phyloP scores from a whole-genome alignment of 257 asterid genomes.

The Coffea eugenioides region DNA sequence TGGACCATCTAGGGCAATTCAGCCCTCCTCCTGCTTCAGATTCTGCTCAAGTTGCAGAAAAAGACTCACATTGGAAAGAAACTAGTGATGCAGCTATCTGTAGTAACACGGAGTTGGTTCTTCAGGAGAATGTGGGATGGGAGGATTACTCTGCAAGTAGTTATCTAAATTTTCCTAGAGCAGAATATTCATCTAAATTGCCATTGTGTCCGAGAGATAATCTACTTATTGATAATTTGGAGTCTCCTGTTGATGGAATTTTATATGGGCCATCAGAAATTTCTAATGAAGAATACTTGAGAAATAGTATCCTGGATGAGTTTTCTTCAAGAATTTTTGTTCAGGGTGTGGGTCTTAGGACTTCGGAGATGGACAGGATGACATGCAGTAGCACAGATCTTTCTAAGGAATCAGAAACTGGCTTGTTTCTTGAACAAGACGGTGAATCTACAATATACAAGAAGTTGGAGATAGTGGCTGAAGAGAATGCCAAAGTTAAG shows the following conservation, averaged over 20 bases:
- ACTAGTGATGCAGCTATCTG: conserved; percentile 12
- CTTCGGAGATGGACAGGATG: background rate
- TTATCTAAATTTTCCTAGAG: conserved; percentile 13
- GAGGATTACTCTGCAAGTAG: conserved; percentile 13
- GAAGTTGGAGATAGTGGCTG: conserved; percentile 15
- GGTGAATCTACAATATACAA: conserved; percentile 15
- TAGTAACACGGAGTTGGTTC: conserved; percentile 15
- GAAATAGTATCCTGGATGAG: background rate
- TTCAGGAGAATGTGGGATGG: conserved; percentile 21
- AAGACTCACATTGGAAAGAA: conserved; percentile 22
- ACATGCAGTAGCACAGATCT: conserved; percentile 9
- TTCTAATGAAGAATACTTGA: background rate
- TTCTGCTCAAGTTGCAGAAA: conserved; percentile 22
- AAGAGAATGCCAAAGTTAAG: conserved; percentile 21
- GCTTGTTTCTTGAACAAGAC: conserved; percentile 21
- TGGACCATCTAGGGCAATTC: conserved; percentile 9
- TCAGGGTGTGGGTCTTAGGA: conserved; percentile 6
- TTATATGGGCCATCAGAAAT: background rate
- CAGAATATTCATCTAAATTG: conserved; percentile 10
- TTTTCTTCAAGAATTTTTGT: conserved; percentile 1
- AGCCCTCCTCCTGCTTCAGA: conserved; percentile 11
- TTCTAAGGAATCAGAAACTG: conserved; percentile 24
- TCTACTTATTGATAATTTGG: conserved; percentile 12
- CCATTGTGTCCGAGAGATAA: conserved; percentile 12
- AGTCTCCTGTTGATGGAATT: conserved; percentile 13